Percentiles rank a stretch among this genome's conserved stretches.
phyloP scores from a whole-genome alignment of 805 yeast genomes.

The Barnettozyma sucrosica region DNA sequence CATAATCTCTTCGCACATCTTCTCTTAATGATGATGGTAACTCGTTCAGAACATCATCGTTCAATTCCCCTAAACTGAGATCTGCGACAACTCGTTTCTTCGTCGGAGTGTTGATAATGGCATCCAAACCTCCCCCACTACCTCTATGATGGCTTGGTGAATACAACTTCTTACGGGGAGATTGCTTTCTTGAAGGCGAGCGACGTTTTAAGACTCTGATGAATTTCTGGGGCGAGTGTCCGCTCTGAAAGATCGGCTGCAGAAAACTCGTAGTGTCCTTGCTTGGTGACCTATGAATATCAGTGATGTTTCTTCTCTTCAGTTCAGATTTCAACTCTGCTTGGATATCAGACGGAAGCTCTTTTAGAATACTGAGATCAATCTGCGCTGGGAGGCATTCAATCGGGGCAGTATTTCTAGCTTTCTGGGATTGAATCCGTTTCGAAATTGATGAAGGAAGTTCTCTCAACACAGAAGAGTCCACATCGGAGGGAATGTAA shows the following conservation, averaged over 20 bases:
- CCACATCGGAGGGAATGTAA: conserved; percentile 26
- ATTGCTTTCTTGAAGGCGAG: conserved; percentile 12
- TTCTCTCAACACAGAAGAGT: conserved; percentile 26
- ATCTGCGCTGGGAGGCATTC: conserved; percentile 25
- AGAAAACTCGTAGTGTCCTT: conserved; percentile 17
- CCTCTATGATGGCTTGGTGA: neutral
- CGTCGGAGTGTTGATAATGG: conserved; percentile 4
- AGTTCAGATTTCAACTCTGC: conserved; percentile 54
- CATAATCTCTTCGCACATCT: conserved; percentile 18
- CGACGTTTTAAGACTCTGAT: conserved; percentile 15
- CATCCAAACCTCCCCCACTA: neutral
- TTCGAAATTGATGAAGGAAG: conserved; percentile 40
- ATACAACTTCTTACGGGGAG: conserved; percentile 9
- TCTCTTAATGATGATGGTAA: conserved; percentile 19
- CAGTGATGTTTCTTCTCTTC: conserved; percentile 31
- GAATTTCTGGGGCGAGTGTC: conserved; percentile 9
- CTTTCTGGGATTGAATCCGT: conserved; percentile 1
- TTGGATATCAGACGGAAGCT: conserved; percentile 63
- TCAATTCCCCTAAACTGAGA: conserved; percentile 10
- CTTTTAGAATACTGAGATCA: conserved; percentile 23
- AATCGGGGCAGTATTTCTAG: conserved; percentile 1
- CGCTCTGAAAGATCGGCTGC: conserved; percentile 20
- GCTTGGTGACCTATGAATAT: conserved; percentile 6
- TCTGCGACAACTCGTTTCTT: neutral
- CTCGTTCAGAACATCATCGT: conserved; percentile 22